phyloP scores from a whole-genome alignment of 176 grass and related monocot species.

The Cocos nucifera region DNA sequence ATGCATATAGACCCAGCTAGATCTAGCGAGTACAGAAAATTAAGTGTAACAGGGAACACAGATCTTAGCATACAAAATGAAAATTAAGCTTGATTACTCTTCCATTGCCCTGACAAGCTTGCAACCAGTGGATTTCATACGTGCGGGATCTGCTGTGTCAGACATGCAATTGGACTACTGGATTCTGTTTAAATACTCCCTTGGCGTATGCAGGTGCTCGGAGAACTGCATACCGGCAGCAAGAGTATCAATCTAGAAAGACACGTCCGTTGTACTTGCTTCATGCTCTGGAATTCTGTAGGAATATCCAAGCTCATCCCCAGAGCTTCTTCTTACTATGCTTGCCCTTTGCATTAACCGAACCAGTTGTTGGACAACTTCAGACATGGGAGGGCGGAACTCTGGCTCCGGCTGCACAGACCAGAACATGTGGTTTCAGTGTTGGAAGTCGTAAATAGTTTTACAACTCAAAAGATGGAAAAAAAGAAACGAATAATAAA shows the following conservation, averaged over 20 bases:
- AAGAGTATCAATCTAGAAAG: not conserved
- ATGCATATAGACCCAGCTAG: not conserved
- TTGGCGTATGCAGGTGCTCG: not conserved
- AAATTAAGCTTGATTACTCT: too few relatives aligned
- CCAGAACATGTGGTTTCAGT: not conserved
- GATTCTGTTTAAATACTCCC: too few relatives aligned
- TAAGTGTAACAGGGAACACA: not conserved
- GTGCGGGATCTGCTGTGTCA: too few relatives aligned
- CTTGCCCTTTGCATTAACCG: slow-evolving; percentile 54
- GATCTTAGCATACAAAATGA: not conserved
- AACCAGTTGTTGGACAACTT: slow-evolving; percentile 95
- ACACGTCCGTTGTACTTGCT: not conserved
- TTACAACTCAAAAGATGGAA: too few relatives aligned
- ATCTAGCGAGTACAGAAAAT: not conserved
- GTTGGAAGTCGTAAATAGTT: too few relatives aligned
- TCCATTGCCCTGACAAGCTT: too few relatives aligned
- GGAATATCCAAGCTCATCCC: slow-evolving; percentile 11
- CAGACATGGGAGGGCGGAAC: slow-evolving; percentile 92
- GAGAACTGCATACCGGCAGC: too few relatives aligned
- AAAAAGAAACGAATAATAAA: too few relatives aligned
- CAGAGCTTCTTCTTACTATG: not conserved
- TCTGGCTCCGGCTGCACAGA: slow-evolving; percentile 73
- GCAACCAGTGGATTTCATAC: too few relatives aligned
- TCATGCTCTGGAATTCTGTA: slow-evolving; percentile 8
- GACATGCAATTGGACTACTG: too few relatives aligned